Percentiles rank a stretch among this genome's conserved stretches.
Conservation (phyloP, 768 basidiomycete genomes). For the Chalciporus piperatus region DNA sequence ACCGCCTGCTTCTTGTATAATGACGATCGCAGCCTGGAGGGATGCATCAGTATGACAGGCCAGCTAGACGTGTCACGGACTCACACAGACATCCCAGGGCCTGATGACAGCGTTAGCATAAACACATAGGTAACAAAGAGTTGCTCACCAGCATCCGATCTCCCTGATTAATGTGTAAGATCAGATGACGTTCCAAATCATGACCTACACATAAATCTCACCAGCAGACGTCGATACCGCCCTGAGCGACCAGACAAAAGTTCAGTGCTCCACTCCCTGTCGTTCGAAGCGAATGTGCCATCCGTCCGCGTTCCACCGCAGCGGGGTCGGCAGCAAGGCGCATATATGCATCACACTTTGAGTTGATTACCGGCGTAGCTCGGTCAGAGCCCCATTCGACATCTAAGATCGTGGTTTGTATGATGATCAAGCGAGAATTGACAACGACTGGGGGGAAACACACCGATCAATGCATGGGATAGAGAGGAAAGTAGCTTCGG, state of each 20-base stretch:
- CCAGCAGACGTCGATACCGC: slow-evolving; percentile 86
- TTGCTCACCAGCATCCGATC: slow-evolving; percentile 64
- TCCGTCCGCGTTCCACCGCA: slow-evolving; percentile 58
- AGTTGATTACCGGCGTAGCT: slow-evolving; percentile 46
- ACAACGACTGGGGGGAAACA: background rate
- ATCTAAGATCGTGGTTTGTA: slow-evolving; percentile 36
- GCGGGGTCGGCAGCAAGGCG: slow-evolving; percentile 70
- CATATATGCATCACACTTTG: slow-evolving; percentile 67
- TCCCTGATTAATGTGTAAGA: slow-evolving; percentile 49
- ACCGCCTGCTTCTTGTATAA: slow-evolving; percentile 86
- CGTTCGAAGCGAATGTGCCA: slow-evolving; percentile 81
- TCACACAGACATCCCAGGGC: slow-evolving; percentile 84
- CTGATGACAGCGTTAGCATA: slow-evolving; percentile 21
- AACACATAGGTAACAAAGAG: background rate
- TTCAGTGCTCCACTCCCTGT: slow-evolving; percentile 84
- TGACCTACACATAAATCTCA: slow-evolving; percentile 29
- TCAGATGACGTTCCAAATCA: background rate
- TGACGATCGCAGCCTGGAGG: slow-evolving; percentile 74
- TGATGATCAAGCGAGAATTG: background rate
- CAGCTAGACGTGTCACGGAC: slow-evolving; percentile 15
- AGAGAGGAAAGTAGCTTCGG: slow-evolving; percentile 65
- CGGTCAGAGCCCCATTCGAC: slow-evolving; percentile 91
- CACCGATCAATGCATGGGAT: slow-evolving; percentile 72
- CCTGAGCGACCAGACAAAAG: slow-evolving; percentile 84
- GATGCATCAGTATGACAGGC: background rate